Evolutionary conservation across 108 stramenopile species (phyloP), one percentile per base, ranked within the genome.

Genomic region (Mediolabrus comicus): DNA sequence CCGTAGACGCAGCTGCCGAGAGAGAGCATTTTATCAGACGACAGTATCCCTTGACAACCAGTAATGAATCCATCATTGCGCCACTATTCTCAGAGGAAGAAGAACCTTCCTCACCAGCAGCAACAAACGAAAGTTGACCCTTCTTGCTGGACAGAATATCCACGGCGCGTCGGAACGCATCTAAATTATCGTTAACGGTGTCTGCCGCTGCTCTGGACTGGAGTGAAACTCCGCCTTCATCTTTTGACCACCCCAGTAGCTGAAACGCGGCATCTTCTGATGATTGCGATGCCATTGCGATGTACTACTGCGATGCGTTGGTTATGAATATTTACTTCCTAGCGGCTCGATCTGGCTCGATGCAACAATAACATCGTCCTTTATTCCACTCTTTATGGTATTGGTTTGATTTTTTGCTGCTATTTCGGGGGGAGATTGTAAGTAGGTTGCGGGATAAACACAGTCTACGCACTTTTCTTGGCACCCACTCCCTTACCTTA

Each of bases 41-140:
- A 69, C 43, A 69, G 35, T 59, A 69, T 10, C 46, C 43, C 30
- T 59, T 38, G 16, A 69, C 59, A 5, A 69, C 33, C 3, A 53
- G 16, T 19, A 59, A 27, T 14, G 68, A 46, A 52, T 60, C 56
- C 14, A 22, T 9, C 6, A 7, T 22, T 8, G n/a, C n/a, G n/a
- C n/a, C n/a, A n/a, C 46, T 22, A 49, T 9, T 49, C 46, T 49
- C 22, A 9, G 46, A n/a, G n/a, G n/a, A n/a, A n/a, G n/a, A n/a
- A n/a, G n/a, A n/a, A n/a, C n/a, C n/a, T n/a, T n/a, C n/a, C n/a
- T n/a, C 4, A 22, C 5, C 46, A 22, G 0, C 22, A 8, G 19
- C 22, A 9, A 8, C 46, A 8, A 49, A 49, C 1, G 46, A 49
- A 49, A 49, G 46, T 7, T 24, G 46, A 3, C 46, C 46, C 22